Conservation (phyloP, 148 eudicot species). For the Amaranthus cruentus region DNA sequence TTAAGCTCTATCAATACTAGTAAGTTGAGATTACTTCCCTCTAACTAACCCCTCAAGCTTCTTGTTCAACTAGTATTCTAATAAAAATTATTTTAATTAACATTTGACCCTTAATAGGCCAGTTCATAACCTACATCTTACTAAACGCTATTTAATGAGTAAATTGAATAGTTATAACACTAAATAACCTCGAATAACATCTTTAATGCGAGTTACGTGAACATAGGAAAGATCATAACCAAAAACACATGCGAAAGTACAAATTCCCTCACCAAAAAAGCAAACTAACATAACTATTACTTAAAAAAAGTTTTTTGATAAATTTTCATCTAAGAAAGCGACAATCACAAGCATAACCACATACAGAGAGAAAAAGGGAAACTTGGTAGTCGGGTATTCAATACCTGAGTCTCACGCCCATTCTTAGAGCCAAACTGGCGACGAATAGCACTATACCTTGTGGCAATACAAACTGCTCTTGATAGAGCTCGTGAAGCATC, state of each 20-base stretch:
- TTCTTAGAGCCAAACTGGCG: conserved; percentile 87
- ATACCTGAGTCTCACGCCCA: conserved; percentile 94
- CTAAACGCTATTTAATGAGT: not conserved
- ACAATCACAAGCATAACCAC: not conserved
- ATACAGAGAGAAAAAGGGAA: not conserved
- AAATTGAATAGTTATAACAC: not conserved
- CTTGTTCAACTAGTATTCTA: no score
- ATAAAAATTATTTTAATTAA: no score
- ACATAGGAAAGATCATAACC: not conserved
- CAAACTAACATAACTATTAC: not conserved
- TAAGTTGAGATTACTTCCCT: no score
- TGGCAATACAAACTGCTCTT: conserved; percentile 86
- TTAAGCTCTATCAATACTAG: no score
- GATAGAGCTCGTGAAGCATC: conserved; percentile 90
- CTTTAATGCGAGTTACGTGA: not conserved
- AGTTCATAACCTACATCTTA: not conserved
- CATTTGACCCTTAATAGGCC: no score
- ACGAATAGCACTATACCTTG: conserved; percentile 95
- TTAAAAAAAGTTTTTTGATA: not conserved
- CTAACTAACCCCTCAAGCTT: no score
- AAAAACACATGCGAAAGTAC: not conserved
- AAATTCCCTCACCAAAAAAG: conserved; percentile 1
- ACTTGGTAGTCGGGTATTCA: not conserved
- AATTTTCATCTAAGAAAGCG: not conserved
- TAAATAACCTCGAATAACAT: not conserved